Evolutionary conservation across 371 early-diverging fungal genomes (phyloP).

Genomic region (Polyrhizophydium stewartii): DNA sequence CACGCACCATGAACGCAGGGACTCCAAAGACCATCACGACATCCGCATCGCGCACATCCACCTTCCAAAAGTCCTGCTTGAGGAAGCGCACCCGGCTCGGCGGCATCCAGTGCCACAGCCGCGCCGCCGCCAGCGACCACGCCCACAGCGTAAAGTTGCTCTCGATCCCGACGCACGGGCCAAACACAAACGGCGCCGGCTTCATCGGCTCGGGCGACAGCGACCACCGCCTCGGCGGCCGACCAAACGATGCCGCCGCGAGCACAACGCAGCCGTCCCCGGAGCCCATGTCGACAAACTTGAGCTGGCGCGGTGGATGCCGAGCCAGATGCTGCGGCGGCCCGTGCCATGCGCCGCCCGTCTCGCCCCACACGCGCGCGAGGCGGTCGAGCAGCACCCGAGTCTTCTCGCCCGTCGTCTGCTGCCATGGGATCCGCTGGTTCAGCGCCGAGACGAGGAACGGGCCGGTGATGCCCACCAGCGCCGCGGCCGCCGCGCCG

Average conservation of each 20-base stretch:
- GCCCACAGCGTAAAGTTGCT: conserved; percentile 4
- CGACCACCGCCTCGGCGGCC: no score
- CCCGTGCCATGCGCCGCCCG: not conserved
- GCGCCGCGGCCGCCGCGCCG: not conserved
- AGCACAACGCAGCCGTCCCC: conserved; percentile 3
- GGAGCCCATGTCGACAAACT: conserved; percentile 1
- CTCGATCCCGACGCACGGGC: not conserved
- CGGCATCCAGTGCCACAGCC: not conserved
- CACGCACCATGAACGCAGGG: not conserved
- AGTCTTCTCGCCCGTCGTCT: not conserved
- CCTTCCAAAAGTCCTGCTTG: conserved; percentile 2
- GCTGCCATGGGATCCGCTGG: not conserved
- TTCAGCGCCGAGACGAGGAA: not conserved
- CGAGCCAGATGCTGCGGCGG: not conserved
- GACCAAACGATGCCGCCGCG: not conserved
- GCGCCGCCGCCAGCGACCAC: not conserved
- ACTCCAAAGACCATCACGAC: conserved; percentile 5
- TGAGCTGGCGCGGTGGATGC: conserved; percentile 4
- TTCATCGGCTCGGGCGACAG: not conserved
- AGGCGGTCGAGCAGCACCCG: not conserved
- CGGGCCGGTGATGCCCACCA: not conserved
- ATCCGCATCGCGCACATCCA: not conserved
- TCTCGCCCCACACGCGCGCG: not conserved
- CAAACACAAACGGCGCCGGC: not conserved
- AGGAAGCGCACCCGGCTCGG: not conserved